These are phyloP conservation scores for Allantophomopsis cytisporea DNA, from an alignment of 2,329 filamentous ascomycete genomes.

Conservation along the genomic window DNA sequence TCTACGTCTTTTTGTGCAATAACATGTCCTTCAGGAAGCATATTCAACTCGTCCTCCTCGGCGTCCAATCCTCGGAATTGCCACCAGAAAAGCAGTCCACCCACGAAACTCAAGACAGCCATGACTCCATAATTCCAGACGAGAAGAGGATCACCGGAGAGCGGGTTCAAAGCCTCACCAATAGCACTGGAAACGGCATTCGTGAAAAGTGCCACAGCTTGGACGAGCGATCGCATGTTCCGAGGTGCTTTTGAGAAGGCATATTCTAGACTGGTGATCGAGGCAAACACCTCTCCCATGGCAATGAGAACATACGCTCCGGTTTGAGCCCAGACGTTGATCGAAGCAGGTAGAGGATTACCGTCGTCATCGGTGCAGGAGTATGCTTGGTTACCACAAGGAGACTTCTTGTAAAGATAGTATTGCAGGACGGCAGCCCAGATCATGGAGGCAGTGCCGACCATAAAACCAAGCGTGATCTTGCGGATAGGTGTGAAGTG, in stretches of 20 bases:
- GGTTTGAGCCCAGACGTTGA: constrained; percentile 40
- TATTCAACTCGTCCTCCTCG: constrained; percentile 17
- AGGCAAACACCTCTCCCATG: constrained; percentile 47
- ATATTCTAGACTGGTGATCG: constrained; percentile 58
- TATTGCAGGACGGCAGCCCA: constrained; percentile 42
- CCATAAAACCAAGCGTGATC: constrained; percentile 43
- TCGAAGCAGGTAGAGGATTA: constrained; percentile 14
- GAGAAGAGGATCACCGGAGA: constrained; percentile 27
- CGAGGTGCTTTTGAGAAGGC: constrained; percentile 61
- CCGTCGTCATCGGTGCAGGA: constrained; percentile 26
- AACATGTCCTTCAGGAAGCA: neutral
- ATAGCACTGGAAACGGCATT: constrained; percentile 41
- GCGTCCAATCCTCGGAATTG: constrained; percentile 15
- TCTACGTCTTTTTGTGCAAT: neutral
- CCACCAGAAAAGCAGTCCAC: constrained; percentile 15
- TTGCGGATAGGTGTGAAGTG: constrained; percentile 42
- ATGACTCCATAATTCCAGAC: constrained; percentile 20
- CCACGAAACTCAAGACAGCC: constrained; percentile 11
- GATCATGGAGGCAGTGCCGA: constrained; percentile 35
- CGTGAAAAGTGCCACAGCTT: constrained; percentile 41
- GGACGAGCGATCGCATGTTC: constrained; percentile 51
- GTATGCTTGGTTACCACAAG: constrained; percentile 34
- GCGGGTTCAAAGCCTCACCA: constrained; percentile 27
- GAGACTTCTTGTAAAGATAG: constrained; percentile 39
- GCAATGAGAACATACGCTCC: constrained; percentile 39